Conservation (phyloP, 495 filamentous ascomycete genomes). For the Emericellopsis terricola region DNA sequence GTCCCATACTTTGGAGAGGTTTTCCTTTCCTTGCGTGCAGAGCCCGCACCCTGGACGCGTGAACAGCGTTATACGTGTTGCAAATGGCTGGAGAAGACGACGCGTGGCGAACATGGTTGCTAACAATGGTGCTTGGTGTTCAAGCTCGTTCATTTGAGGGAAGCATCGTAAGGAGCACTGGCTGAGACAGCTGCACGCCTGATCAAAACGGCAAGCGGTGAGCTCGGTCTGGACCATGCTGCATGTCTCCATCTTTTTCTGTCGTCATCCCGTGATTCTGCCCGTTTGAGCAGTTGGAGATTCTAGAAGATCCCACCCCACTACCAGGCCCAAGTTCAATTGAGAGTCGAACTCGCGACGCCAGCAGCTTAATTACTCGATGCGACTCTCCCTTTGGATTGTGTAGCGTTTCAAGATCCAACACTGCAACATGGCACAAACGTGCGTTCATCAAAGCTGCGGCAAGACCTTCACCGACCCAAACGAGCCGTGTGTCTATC, state of each 20-base stretch:
- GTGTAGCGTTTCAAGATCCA: not conserved
- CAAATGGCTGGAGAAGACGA: constrained; percentile 33
- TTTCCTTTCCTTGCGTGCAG: constrained; percentile 56
- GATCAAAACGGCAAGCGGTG: constrained; percentile 3
- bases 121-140: too few relatives aligned
- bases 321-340: too few relatives aligned
- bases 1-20: constrained; percentile 52
- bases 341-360: too few relatives aligned
- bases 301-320: constrained; percentile 4
- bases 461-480: constrained; percentile 72
- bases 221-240: not conserved
- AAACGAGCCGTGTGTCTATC: constrained; percentile 76
- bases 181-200: too few relatives aligned
- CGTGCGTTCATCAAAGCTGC: constrained; percentile 93
- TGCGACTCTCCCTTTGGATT: not conserved
- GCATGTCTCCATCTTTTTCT: too few relatives aligned
- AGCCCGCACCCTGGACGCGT: constrained; percentile 63
- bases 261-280: not conserved
- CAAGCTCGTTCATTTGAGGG: too few relatives aligned
- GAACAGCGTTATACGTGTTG: constrained; percentile 63
- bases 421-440: constrained; percentile 50
- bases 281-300: not conserved
- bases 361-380: not conserved
- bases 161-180: too few relatives aligned
- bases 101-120: constrained; percentile 18